Percentiles rank a stretch among this genome's conserved stretches.
These are phyloP conservation scores for Trichoderma cornu-damae DNA, from an alignment of 2,329 filamentous ascomycete genomes.

Conservation along the genomic window DNA sequence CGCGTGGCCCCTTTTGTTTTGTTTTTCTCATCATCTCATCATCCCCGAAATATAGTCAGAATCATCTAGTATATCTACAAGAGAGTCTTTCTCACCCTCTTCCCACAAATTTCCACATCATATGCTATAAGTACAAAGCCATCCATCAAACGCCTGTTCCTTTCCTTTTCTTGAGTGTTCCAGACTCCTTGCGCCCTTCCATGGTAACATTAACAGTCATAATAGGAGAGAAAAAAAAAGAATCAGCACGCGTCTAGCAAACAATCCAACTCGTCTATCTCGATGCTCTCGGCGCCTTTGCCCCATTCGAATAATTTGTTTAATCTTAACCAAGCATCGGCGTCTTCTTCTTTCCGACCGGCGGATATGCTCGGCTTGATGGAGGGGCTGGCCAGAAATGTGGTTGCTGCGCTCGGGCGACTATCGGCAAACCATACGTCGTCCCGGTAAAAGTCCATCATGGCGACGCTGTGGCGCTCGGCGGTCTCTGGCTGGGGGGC, in stretches of 20 bases:
- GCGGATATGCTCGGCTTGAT: conserved; percentile 38
- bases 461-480: conserved; percentile 27
- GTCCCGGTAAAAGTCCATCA: conserved; percentile 39
- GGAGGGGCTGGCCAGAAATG: conserved; percentile 51
- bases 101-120: conserved; percentile 25
- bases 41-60: conserved; percentile 21
- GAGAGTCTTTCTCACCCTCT: conserved; percentile 26
- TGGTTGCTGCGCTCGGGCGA: conserved; percentile 33
- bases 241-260: conserved; percentile 67
- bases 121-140: conserved; percentile 21
- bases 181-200: conserved; percentile 16
- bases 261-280: conserved; percentile 87
- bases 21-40: conserved; percentile 22
- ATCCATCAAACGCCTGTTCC: conserved; percentile 10
- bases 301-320: conserved; percentile 51
- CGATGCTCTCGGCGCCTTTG: conserved; percentile 78
- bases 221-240: neutral
- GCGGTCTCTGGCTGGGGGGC: conserved; percentile 27
- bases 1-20: neutral
- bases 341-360: conserved; percentile 36
- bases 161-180: conserved; percentile 8
- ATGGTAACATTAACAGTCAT: conserved; percentile 9
- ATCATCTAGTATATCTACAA: conserved; percentile 31
- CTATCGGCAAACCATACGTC: conserved; percentile 52
- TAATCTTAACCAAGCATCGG: conserved; percentile 39